Evolutionary conservation across 2,329 filamentous ascomycete genomes (phyloP).

Genomic region (Lecanicillium sp.): DNA sequence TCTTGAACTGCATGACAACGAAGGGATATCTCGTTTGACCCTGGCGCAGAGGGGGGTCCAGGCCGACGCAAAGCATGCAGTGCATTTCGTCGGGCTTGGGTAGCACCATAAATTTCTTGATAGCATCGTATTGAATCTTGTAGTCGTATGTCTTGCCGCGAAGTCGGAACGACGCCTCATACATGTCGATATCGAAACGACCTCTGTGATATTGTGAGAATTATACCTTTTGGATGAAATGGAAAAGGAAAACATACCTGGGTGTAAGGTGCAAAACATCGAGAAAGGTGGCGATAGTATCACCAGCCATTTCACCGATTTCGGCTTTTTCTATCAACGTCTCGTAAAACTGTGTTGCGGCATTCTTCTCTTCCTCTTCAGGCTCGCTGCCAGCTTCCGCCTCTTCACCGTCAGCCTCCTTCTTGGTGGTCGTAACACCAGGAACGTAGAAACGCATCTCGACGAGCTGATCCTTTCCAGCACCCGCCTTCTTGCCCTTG

Average conservation of each 20-base stretch:
- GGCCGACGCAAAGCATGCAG: constrained; percentile 85
- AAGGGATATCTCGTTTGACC: constrained; percentile 97
- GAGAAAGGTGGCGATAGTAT: constrained; percentile 94
- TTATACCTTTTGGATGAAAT: neutral
- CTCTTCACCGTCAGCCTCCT: constrained; percentile 59
- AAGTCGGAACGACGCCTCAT: constrained; percentile 92
- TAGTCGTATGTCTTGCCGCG: constrained; percentile 99
- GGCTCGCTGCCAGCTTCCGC: constrained; percentile 50
- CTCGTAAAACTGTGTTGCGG: constrained; percentile 95
- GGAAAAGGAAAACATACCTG: constrained; percentile 43
- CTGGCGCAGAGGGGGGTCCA: constrained; percentile 91
- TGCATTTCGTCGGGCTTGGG: constrained; percentile 98
- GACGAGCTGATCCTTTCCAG: constrained; percentile 84
- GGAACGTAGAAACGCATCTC: constrained; percentile 99
- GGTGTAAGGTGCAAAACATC: constrained; percentile 96
- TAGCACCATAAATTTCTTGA: constrained; percentile 98
- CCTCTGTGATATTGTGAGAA: constrained; percentile 52
- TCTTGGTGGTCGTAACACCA: constrained; percentile 74
- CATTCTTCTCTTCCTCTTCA: constrained; percentile 73
- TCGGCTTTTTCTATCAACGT: constrained; percentile 97
- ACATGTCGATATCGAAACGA: constrained; percentile 99
- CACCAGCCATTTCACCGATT: constrained; percentile 97
- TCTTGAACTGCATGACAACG: constrained; percentile 98
- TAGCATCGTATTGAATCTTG: constrained; percentile 96
- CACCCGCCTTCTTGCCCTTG: constrained; percentile 82